phyloP scores from a whole-genome alignment of 2,329 filamentous ascomycete species.

The Chaetomium olivaceum region DNA sequence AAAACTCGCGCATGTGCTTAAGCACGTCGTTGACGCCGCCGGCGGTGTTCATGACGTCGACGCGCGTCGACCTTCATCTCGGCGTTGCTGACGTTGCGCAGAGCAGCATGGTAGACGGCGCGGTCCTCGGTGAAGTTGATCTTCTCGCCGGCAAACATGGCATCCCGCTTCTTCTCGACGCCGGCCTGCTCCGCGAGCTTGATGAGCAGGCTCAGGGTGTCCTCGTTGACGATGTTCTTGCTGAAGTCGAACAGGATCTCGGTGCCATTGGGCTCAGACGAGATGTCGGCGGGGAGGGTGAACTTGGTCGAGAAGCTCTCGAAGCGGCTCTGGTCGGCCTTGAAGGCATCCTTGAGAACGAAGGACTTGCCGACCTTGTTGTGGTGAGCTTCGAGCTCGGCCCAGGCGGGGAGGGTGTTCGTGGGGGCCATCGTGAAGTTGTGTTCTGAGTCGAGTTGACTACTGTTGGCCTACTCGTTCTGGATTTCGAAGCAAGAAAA shows the following conservation, averaged over 20 bases:
- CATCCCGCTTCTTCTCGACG: conserved; percentile 90
- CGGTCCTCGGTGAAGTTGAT: conserved; percentile 99
- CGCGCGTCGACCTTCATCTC: conserved; percentile 80
- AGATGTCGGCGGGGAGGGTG: conserved; percentile 73
- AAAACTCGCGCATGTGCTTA: conserved; percentile 98
- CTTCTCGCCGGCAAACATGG: conserved; percentile 96
- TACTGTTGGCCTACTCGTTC: not conserved
- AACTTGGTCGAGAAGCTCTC: conserved; percentile 87
- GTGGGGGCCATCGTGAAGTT: conserved; percentile 68
- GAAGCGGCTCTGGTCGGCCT: conserved; percentile 85
- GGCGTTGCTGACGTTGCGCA: conserved; percentile 79
- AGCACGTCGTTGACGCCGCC: conserved; percentile 89
- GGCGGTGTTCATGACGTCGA: conserved; percentile 87
- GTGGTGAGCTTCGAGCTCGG: conserved; percentile 87
- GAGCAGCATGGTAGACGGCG: conserved; percentile 91
- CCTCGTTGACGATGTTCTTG: conserved; percentile 97
- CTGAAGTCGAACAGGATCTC: conserved; percentile 98
- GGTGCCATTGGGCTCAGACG: conserved; percentile 54
- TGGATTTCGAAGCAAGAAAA: not conserved
- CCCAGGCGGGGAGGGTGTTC: conserved; percentile 83
- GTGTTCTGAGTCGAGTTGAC: not conserved
- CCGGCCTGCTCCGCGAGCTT: conserved; percentile 90
- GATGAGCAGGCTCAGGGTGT: conserved; percentile 82
- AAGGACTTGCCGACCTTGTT: conserved; percentile 83
- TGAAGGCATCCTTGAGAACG: conserved; percentile 89